phyloP scores from a whole-genome alignment of 2,329 filamentous ascomycete species.

The Neonectria faginata region DNA sequence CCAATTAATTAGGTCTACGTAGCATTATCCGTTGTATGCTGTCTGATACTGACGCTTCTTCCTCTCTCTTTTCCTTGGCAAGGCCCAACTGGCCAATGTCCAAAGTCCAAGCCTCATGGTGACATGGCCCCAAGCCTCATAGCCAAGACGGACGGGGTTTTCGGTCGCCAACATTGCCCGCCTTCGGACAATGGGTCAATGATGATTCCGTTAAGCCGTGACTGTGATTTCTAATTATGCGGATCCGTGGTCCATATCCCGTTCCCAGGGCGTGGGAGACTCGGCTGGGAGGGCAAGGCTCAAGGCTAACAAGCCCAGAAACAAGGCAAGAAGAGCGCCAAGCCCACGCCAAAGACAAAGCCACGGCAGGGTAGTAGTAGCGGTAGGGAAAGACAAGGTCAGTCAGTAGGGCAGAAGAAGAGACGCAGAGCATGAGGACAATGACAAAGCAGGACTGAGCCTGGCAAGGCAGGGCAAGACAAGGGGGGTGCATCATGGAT shows the following conservation, averaged over 20 bases:
- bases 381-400: background rate
- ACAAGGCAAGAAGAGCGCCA: conserved; percentile 4
- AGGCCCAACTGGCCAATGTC: background rate
- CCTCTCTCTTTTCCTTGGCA: background rate
- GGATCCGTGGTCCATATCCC: conserved; percentile 1
- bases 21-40: background rate
- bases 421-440: background rate
- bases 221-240: conserved; percentile 4
- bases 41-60: too few species aligned
- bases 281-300: background rate
- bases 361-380: conserved; percentile 1
- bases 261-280: background rate
- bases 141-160: conserved; percentile 2
- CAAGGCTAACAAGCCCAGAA: conserved; percentile 2
- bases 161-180: conserved; percentile 2
- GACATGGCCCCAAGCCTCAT: conserved; percentile 3
- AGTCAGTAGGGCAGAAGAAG: conserved; percentile 1
- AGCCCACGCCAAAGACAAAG: conserved; percentile 1
- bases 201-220: background rate
- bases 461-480: background rate
- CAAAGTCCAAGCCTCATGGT: conserved; percentile 4
- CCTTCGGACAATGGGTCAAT: conserved; percentile 5
- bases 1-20: too few species aligned
- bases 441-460: background rate
- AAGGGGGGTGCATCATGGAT: background rate